Base-by-base conservation (phyloP, 352 stramenopile genomes). In the Globisporangium megalacanthum region DNA sequence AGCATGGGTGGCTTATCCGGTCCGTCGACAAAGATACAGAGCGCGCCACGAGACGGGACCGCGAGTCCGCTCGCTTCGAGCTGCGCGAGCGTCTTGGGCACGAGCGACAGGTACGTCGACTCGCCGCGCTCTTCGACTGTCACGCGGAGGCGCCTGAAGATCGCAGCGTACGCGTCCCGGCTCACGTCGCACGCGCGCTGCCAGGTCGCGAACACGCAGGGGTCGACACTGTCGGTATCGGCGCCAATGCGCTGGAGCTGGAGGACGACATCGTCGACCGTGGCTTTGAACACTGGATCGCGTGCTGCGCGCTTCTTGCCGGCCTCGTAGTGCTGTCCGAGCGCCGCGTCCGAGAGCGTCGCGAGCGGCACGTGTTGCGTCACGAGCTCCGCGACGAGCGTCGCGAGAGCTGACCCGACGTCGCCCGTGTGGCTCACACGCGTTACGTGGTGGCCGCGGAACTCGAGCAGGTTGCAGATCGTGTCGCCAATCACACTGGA, bases 401-500 rank as follows among this genome's bases (percentile, higher is more conserved):
- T 92, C 9, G 82, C 82, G 54, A 94, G 72, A 4, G 83, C 85
- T 10, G 83, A 83, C 22, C 85, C 85, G 9, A 92, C 69, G 62
- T 92, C 85, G 36, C 82, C 82, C 41, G 81, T 89, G 62, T 92
- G 84, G 62, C 80, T 92, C 31, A 92, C 69, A 15, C 83, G 76
- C 1, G 80, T 58, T 31, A 92, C 84, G 19, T 64, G 56, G 53
- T 92, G 82, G 51, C 84, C 84, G 31, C 76, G 77, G 62, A 89
- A 92, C 70, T 92, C 84, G 35, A 94, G 64, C 50, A 92, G 46
- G 39, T 92, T 94, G 59, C 77, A 81, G 56, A 94, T 69, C 36
- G 79, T 89, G 60, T 94, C 84, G 41, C 84, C 82, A 17, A 94
- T 71, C 14, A 90, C 84, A 39, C 78, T 89, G 17, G 84, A 92